Evolutionary conservation across 2,329 filamentous ascomycete genomes (phyloP).

Genomic region (Fusarium palustre): DNA sequence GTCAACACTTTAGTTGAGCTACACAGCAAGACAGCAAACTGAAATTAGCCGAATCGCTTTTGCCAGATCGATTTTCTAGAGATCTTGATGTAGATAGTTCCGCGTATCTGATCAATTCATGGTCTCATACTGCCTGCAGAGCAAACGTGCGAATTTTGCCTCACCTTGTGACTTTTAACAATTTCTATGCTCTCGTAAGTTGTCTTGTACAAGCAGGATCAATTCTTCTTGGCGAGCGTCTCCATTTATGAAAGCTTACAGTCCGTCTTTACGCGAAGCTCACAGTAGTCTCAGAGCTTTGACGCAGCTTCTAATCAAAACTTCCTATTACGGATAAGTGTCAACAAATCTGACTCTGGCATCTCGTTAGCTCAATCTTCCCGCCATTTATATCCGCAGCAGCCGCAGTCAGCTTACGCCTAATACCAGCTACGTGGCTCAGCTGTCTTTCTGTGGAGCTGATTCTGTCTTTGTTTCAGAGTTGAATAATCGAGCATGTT

Average conservation of each 20-base stretch:
- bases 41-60: accelerated
- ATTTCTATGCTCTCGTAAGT: accelerated
- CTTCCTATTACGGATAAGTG: neutral
- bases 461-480: neutral
- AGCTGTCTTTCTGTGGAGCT: neutral
- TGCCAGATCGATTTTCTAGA: neutral
- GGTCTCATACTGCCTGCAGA: no score
- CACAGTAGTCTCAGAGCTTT: neutral
- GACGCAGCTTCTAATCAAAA: neutral
- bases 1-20: neutral
- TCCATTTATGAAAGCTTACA: neutral
- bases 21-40: neutral
- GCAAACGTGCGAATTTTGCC: neutral
- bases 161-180: neutral
- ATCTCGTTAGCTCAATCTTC: neutral
- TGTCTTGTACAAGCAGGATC: no score
- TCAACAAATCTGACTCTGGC: neutral
- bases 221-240: neutral
- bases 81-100: neutral
- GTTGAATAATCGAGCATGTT: neutral
- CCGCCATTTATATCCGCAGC: neutral
- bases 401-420: neutral
- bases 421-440: neutral
- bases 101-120: neutral
- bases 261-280: neutral